Evolutionary conservation across 2,329 filamentous ascomycete species (phyloP).

Genomic region (Pseudonectria buxi): DNA sequence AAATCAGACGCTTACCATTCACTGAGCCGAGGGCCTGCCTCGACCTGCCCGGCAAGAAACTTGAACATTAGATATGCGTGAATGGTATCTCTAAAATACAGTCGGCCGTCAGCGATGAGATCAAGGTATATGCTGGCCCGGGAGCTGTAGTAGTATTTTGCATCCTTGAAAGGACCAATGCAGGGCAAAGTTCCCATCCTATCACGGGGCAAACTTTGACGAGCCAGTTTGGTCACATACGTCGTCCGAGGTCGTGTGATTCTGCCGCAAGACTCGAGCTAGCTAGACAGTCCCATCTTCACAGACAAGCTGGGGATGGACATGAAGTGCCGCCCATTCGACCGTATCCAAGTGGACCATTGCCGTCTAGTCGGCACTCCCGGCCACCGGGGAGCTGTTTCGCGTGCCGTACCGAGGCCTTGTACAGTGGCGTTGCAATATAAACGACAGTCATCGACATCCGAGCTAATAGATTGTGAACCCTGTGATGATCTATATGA

Average conservation of each 20-base stretch:
- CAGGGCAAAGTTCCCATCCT: conserved; percentile 6
- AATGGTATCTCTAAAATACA: conserved; percentile 16
- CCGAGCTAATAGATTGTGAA: no score
- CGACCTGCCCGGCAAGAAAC: conserved; percentile 24
- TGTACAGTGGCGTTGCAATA: no score
- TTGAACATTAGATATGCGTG: conserved; percentile 29
- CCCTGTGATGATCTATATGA: no score
- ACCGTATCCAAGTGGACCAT: conserved; percentile 4
- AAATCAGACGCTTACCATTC: conserved; percentile 6
- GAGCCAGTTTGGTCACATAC: conserved; percentile 4
- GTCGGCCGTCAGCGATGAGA: conserved; percentile 22
- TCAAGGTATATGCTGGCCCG: conserved; percentile 14
- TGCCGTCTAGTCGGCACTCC: conserved; percentile 5
- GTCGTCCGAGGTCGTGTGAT: conserved; percentile 2
- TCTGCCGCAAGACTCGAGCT: conserved; percentile 6
- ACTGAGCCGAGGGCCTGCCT: conserved; percentile 2
- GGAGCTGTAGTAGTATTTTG: conserved; percentile 11
- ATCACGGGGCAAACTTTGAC: conserved; percentile 3
- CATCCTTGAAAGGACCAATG: conserved; percentile 8
- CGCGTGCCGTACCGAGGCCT: conserved; percentile 9
- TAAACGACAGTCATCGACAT: no score
- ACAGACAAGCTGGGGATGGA: conserved; percentile 7
- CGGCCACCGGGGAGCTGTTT: conserved; percentile 11
- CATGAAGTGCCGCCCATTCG: conserved; percentile 7
- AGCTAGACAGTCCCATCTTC: conserved; percentile 7